Percentiles rank a stretch among this genome's conserved stretches.
These are phyloP conservation scores for Boletus reticulatus DNA, from an alignment of 768 basidiomycete species.

Conservation along the genomic window DNA sequence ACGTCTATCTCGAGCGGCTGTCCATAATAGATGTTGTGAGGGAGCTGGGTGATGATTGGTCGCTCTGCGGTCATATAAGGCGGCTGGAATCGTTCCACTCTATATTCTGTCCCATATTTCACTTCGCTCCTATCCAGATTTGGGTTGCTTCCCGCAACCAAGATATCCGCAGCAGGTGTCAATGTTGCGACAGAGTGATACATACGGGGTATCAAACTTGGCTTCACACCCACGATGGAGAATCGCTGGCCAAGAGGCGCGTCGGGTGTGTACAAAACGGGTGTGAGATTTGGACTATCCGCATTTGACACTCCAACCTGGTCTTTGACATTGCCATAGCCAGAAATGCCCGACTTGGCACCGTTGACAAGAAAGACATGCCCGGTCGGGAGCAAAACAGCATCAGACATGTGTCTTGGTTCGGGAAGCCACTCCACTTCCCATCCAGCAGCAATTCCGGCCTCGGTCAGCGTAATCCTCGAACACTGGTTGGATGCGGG, in stretches of 20 bases:
- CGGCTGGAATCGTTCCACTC: conserved; percentile 83
- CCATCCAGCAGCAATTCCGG: conserved; percentile 70
- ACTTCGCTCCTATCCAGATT: conserved; percentile 75
- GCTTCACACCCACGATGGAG: conserved; percentile 52
- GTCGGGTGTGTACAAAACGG: conserved; percentile 66
- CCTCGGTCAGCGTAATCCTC: conserved; percentile 61
- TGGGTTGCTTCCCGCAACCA: conserved; percentile 84
- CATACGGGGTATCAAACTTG: conserved; percentile 67
- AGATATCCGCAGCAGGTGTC: conserved; percentile 65
- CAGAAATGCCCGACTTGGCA: conserved; percentile 68
- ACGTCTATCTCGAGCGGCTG: conserved; percentile 47
- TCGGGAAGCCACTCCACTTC: conserved; percentile 71
- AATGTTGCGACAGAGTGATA: conserved; percentile 85
- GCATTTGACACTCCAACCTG: conserved; percentile 79
- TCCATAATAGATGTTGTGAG: conserved; percentile 44
- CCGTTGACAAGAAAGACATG: conserved; percentile 76
- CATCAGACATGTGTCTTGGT: conserved; percentile 75
- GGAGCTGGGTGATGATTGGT: conserved; percentile 44
- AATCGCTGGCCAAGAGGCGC: conserved; percentile 59
- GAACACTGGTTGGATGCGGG: conserved; percentile 73
- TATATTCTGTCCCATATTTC: conserved; percentile 81
- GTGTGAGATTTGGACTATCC: conserved; percentile 63
- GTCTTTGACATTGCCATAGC: conserved; percentile 69
- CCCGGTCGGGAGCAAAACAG: conserved; percentile 78
- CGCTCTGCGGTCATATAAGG: conserved; percentile 70